These are phyloP conservation scores for Cryptococcus sp. DNA, from an alignment of 1,284 basidiomycete genomes.

Conservation along the genomic window DNA sequence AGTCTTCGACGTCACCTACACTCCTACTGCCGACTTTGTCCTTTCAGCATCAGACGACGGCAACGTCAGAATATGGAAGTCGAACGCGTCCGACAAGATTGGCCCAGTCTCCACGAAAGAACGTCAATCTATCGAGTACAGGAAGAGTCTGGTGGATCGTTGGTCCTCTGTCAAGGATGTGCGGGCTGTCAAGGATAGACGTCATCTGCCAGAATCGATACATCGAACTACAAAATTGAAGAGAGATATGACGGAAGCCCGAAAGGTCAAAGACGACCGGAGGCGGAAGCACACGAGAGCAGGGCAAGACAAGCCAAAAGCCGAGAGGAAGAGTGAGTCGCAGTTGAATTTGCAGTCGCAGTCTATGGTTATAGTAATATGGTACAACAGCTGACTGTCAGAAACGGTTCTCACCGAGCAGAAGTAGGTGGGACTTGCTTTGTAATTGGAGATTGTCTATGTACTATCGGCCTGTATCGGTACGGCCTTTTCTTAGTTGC, in stretches of 20 bases:
- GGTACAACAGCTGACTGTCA: slow-evolving; percentile 15
- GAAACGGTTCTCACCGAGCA: slow-evolving; percentile 70
- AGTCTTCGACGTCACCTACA: slow-evolving; percentile 59
- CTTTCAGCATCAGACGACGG: slow-evolving; percentile 94
- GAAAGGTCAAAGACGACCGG: slow-evolving; percentile 87
- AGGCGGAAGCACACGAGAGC: slow-evolving; percentile 78
- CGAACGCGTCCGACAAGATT: slow-evolving; percentile 84
- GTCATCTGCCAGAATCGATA: slow-evolving; percentile 85
- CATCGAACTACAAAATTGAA: slow-evolving; percentile 84
- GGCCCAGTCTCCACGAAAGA: slow-evolving; percentile 89
- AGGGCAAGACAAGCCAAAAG: slow-evolving; percentile 81
- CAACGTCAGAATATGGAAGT: slow-evolving; percentile 95
- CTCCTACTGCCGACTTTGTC: slow-evolving; percentile 87
- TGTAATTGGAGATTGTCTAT: no score
- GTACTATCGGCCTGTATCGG: no score
- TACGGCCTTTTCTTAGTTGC: no score
- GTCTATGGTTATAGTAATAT: not conserved
- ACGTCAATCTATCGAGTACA: slow-evolving; percentile 85
- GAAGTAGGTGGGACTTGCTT: no score
- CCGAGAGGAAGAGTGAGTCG: slow-evolving; percentile 72
- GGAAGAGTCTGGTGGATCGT: slow-evolving; percentile 77
- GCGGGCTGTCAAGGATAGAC: slow-evolving; percentile 70
- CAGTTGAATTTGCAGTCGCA: no score
- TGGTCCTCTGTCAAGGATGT: slow-evolving; percentile 85
- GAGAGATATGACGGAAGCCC: slow-evolving; percentile 85